Percentiles rank a stretch among this genome's conserved stretches.
Evolutionary conservation across 225 moss, liverwort and hornwort genomes (phyloP).

Genomic region (Bryoerythrophyllum caledonicum): DNA sequence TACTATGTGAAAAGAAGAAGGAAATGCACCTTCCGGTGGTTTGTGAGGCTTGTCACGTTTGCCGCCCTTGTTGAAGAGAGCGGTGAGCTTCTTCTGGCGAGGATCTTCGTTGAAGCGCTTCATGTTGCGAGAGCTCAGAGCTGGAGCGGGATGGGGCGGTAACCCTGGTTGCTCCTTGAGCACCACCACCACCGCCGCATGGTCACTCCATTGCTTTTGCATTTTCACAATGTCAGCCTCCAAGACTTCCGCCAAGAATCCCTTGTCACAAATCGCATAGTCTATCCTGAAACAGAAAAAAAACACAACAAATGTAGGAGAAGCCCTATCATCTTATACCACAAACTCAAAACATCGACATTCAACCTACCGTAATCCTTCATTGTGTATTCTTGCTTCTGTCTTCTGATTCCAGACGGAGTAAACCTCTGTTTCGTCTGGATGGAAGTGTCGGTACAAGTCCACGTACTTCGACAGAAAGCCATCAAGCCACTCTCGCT

Average conservation of each 20-base stretch:
- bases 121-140: constrained; percentile 79
- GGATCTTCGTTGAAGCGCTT: constrained; percentile 77
- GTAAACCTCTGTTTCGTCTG: constrained; percentile 58
- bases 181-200: constrained; percentile 70
- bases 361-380: constrained; percentile 58
- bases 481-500: constrained; percentile 69
- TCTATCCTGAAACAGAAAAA: constrained; percentile 66
- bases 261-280: constrained; percentile 71
- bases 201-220: constrained; percentile 74
- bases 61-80: constrained; percentile 56
- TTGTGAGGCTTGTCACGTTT: constrained; percentile 24
- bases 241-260: constrained; percentile 60
- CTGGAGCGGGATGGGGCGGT: constrained; percentile 59
- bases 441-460: constrained; percentile 80
- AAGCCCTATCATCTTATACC: neutral
- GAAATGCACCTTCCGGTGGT: constrained; percentile 31
- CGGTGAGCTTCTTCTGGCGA: constrained; percentile 75
- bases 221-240: constrained; percentile 61
- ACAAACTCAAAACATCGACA: constrained; percentile 12
- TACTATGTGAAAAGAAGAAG: neutral
- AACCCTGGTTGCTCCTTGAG: constrained; percentile 69
- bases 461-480: constrained; percentile 76
- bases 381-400: constrained; percentile 80
- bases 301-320: neutral
- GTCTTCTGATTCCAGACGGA: constrained; percentile 87